Percentiles rank a stretch among this genome's conserved stretches.
phyloP scores from a whole-genome alignment of 2,329 filamentous ascomycete genomes.

The Neoscytalidium dimidiatum region DNA sequence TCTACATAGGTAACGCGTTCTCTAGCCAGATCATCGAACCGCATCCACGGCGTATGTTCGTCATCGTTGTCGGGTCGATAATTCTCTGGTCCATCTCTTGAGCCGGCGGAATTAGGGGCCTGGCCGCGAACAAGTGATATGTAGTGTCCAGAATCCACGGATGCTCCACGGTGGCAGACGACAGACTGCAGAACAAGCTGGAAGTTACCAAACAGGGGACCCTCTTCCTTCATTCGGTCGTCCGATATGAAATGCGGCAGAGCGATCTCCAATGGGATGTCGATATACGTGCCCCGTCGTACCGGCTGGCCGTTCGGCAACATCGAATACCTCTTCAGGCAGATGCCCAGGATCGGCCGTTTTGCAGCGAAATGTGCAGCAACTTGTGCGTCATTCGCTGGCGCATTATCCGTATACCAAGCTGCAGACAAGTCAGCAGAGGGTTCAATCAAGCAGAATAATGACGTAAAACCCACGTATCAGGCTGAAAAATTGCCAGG shows the following conservation, averaged over 20 bases:
- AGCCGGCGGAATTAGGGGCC: slow-evolving; percentile 48
- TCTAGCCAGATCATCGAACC: slow-evolving; percentile 82
- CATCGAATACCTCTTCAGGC: slow-evolving; percentile 86
- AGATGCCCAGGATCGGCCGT: slow-evolving; percentile 86
- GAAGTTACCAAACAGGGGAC: slow-evolving; percentile 79
- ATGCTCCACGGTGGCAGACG: slow-evolving; percentile 86
- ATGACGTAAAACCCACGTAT: slow-evolving; percentile 65
- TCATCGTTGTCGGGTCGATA: slow-evolving; percentile 31
- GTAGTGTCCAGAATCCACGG: slow-evolving; percentile 88
- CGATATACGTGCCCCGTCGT: slow-evolving; percentile 79
- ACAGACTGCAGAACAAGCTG: slow-evolving; percentile 89
- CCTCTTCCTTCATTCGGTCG: slow-evolving; percentile 67
- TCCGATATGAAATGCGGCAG: slow-evolving; percentile 89
- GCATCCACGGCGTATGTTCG: slow-evolving; percentile 68
- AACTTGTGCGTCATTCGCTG: slow-evolving; percentile 73
- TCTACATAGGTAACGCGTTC: slow-evolving; percentile 75
- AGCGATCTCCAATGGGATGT: slow-evolving; percentile 83
- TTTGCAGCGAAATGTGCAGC: slow-evolving; percentile 83
- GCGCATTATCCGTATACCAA: slow-evolving; percentile 76
- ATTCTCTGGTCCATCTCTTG: slow-evolving; percentile 51
- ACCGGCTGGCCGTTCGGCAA: slow-evolving; percentile 67
- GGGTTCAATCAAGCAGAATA: not conserved
- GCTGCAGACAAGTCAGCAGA: slow-evolving; percentile 51
- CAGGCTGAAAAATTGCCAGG: slow-evolving; percentile 95
- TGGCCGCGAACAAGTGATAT: slow-evolving; percentile 79